phyloP scores from a whole-genome alignment of 2,329 filamentous ascomycete species.

The Raffaelea albimanens region DNA sequence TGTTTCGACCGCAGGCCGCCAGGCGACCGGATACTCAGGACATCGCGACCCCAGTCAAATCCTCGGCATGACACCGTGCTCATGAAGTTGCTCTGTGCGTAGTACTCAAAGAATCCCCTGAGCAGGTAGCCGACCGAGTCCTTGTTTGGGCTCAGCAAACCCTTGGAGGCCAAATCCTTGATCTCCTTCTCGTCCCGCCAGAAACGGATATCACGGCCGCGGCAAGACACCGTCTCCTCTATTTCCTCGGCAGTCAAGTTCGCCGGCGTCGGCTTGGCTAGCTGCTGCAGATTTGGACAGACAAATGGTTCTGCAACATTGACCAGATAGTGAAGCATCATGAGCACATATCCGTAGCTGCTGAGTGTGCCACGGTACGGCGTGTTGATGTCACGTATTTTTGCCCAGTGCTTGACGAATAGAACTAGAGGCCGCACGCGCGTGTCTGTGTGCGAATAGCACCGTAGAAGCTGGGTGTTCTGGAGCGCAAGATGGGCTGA shows the following conservation, averaged over 20 bases:
- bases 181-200: constrained; percentile 70
- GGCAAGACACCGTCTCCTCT: constrained; percentile 37
- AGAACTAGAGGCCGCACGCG: constrained; percentile 71
- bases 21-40: constrained; percentile 64
- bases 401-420: constrained; percentile 89
- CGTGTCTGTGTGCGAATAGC: constrained; percentile 70
- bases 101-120: constrained; percentile 83
- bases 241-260: constrained; percentile 26
- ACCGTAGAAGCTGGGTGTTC: constrained; percentile 73
- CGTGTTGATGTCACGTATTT: constrained; percentile 74
- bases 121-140: constrained; percentile 64
- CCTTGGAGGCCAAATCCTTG: constrained; percentile 42
- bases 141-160: constrained; percentile 56
- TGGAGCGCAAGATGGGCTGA: constrained; percentile 73
- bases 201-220: constrained; percentile 65
- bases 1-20: constrained; percentile 65
- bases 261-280: constrained; percentile 31
- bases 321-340: constrained; percentile 85
- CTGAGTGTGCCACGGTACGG: constrained; percentile 79
- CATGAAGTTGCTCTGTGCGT: constrained; percentile 52
- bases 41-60: constrained; percentile 75
- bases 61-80: constrained; percentile 39
- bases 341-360: constrained; percentile 84
- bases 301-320: constrained; percentile 75
- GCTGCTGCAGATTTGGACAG: constrained; percentile 69